phyloP scores from a whole-genome alignment of 225 moss, liverwort and hornwort genomes.

The Marchantia polymorpha region DNA sequence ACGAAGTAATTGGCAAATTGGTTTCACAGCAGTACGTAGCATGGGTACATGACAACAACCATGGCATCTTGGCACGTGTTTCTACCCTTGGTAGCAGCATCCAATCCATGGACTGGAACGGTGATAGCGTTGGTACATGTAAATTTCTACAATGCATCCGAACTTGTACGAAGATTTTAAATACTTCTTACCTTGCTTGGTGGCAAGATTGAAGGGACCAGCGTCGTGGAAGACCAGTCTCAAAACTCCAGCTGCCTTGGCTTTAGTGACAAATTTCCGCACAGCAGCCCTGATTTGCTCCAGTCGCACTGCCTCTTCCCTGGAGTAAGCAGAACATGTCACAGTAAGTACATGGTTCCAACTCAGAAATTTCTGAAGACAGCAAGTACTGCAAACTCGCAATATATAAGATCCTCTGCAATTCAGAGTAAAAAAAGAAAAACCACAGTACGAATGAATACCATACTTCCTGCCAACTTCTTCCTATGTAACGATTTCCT shows the following conservation, averaged over 20 bases:
- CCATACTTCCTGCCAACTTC: no score
- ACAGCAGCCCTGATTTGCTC: constrained; percentile 62
- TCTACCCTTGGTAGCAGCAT: not conserved
- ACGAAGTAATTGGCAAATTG: not conserved
- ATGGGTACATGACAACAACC: not conserved
- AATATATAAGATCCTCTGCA: not conserved
- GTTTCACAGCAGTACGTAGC: not conserved
- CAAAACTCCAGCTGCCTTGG: constrained; percentile 72
- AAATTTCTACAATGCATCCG: not conserved
- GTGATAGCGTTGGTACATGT: not conserved
- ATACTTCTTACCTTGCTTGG: constrained; percentile 49
- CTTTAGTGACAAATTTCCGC: constrained; percentile 55
- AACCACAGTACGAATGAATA: no score
- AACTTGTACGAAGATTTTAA: not conserved
- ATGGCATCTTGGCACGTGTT: not conserved
- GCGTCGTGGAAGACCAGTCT: constrained; percentile 88
- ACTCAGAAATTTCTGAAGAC: not conserved
- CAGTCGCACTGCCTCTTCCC: constrained; percentile 58
- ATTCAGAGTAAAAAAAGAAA: not conserved
- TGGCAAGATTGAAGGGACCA: constrained; percentile 67
- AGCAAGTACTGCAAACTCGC: not conserved
- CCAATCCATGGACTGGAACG: not conserved
- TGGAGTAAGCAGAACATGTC: constrained; percentile 3
- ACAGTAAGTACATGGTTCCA: not conserved
- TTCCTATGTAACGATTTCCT: no score